Percentiles rank a stretch among this genome's conserved stretches.
phyloP scores from a whole-genome alignment of 768 basidiomycete genomes.

The Auriculariales sp. region DNA sequence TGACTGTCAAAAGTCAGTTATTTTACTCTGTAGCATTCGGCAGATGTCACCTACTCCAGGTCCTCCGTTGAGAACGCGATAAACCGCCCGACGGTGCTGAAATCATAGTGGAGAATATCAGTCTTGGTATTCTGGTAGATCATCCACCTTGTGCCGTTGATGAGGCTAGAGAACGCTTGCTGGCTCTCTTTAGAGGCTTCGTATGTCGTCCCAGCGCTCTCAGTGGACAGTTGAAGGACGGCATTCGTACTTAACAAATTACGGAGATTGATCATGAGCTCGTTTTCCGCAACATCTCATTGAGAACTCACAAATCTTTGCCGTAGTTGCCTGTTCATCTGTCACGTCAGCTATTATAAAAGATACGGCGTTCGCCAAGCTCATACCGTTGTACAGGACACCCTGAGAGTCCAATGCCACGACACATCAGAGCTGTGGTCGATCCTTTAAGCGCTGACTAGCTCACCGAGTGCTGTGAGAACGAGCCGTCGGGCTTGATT shows the following conservation, averaged over 20 bases:
- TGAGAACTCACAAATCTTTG: constrained; percentile 26
- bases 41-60: constrained; percentile 20
- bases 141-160: constrained; percentile 57
- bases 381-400: constrained; percentile 41
- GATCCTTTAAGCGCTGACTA: not conserved
- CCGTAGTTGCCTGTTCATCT: constrained; percentile 42
- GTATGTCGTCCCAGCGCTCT: constrained; percentile 44
- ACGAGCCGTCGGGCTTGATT: constrained; percentile 31
- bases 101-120: constrained; percentile 52
- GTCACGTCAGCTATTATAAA: not conserved
- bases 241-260: constrained; percentile 35
- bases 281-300: not conserved
- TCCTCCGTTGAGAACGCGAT: constrained; percentile 49
- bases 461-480: constrained; percentile 28
- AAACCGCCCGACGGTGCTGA: constrained; percentile 49
- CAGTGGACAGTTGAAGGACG: constrained; percentile 44
- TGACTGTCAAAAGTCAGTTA: not conserved
- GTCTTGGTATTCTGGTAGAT: constrained; percentile 45
- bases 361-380: not conserved
- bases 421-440: too few species aligned
- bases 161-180: constrained; percentile 36
- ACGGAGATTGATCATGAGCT: not conserved
- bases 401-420: constrained; percentile 17
- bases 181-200: constrained; percentile 15
- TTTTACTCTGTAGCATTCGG: not conserved